These are phyloP conservation scores for Xerocomus potaroensis DNA, from an alignment of 768 basidiomycete genomes.

Conservation along the genomic window DNA sequence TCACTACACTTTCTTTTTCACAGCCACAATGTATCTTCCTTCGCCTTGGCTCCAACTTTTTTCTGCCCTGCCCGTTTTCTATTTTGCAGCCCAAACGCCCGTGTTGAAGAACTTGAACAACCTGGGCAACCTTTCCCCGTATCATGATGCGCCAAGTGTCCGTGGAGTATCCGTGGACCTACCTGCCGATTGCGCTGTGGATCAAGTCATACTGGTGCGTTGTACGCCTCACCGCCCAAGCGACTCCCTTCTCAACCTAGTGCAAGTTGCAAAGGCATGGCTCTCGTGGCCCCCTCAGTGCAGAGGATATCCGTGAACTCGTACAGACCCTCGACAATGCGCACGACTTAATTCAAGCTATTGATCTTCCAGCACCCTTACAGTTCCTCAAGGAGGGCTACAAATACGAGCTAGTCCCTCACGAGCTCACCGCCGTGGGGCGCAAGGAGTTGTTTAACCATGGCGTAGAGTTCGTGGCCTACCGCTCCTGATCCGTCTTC, in stretches of 20 bases:
- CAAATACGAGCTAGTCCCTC: slow-evolving; percentile 26
- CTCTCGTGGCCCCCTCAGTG: slow-evolving; percentile 30
- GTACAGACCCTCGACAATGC: slow-evolving; percentile 25
- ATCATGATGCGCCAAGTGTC: slow-evolving; percentile 27
- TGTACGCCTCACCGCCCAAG: neutral
- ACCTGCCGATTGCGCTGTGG: slow-evolving; percentile 33
- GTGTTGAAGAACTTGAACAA: slow-evolving; percentile 2
- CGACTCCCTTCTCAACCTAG: too few species aligned
- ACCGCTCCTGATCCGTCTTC: neutral
- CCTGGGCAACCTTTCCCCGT: slow-evolving; percentile 34
- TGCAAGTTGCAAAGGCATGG: slow-evolving; percentile 41
- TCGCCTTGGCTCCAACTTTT: slow-evolving; percentile 7
- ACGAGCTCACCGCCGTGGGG: slow-evolving; percentile 35
- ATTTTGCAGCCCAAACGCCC: neutral
- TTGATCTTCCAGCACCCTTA: slow-evolving; percentile 28
- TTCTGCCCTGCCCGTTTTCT: neutral
- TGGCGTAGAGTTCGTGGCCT: slow-evolving; percentile 30
- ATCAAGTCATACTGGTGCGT: slow-evolving; percentile 35
- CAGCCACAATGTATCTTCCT: slow-evolving; percentile 18
- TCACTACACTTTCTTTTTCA: slow-evolving; percentile 4
- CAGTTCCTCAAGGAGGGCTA: slow-evolving; percentile 35
- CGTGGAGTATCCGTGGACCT: slow-evolving; percentile 25
- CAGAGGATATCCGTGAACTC: slow-evolving; percentile 31
- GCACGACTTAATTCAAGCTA: slow-evolving; percentile 20
- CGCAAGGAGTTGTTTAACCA: slow-evolving; percentile 34